Evolutionary conservation across 495 filamentous ascomycete species (phyloP).

Genomic region (Talaromyces adpressus): DNA sequence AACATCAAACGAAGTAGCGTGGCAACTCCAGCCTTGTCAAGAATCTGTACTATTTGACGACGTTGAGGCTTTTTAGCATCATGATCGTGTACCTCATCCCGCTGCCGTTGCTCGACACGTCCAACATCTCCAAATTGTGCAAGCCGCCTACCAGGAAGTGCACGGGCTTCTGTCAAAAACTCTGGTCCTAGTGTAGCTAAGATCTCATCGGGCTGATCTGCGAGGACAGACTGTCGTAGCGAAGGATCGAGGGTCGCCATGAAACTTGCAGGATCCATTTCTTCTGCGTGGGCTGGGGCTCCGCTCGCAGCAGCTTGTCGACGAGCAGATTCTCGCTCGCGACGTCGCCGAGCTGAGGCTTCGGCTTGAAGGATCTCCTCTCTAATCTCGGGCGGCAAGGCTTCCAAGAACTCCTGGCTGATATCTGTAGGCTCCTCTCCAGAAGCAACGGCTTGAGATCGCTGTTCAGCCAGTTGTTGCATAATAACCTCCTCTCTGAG

Average conservation of each 20-base stretch:
- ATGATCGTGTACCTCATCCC: slow-evolving; percentile 35
- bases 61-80: slow-evolving; percentile 63
- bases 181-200: slow-evolving; percentile 79
- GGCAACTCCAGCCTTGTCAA: slow-evolving; percentile 92
- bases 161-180: slow-evolving; percentile 77
- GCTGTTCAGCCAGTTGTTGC: slow-evolving; percentile 73
- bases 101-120: slow-evolving; percentile 36
- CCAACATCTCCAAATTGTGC: slow-evolving; percentile 52
- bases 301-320: slow-evolving; percentile 48
- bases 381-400: slow-evolving; percentile 82
- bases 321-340: slow-evolving; percentile 73
- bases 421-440: slow-evolving; percentile 83
- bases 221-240: slow-evolving; percentile 76
- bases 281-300: slow-evolving; percentile 55
- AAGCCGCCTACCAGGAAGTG: slow-evolving; percentile 54
- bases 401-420: slow-evolving; percentile 89
- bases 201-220: slow-evolving; percentile 86
- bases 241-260: slow-evolving; percentile 81
- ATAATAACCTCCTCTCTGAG: slow-evolving; percentile 93
- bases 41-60: slow-evolving; percentile 83
- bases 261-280: slow-evolving; percentile 92
- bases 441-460: slow-evolving; percentile 69
- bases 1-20: slow-evolving; percentile 96
- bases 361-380: slow-evolving; percentile 87
- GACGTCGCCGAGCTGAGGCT: slow-evolving; percentile 77